Percentiles rank a stretch among this genome's conserved stretches.
These are phyloP conservation scores for Nakazawaea wyomingensis DNA, from an alignment of 805 yeast species.

Conservation along the genomic window DNA sequence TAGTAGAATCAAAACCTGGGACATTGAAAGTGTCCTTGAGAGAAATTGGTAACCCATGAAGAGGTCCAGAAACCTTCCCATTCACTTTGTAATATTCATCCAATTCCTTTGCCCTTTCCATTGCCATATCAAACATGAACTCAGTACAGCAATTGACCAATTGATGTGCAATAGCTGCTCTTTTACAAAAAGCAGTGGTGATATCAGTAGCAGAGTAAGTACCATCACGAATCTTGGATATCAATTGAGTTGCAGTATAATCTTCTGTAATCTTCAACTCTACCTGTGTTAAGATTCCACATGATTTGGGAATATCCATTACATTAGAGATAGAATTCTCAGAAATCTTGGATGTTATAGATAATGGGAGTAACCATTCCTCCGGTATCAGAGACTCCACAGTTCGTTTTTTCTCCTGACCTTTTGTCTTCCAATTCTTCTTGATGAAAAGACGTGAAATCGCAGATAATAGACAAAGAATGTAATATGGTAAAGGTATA, in stretches of 20 bases:
- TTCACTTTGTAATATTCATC: conserved; percentile 41
- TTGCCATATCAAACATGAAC: conserved; percentile 47
- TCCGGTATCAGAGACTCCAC: conserved; percentile 12
- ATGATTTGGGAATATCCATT: conserved; percentile 12
- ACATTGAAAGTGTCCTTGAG: conserved; percentile 36
- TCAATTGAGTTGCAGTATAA: conserved; percentile 10
- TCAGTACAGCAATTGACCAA: conserved; percentile 32
- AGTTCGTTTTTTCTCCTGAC: conserved; percentile 6
- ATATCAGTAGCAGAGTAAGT: conserved; percentile 35
- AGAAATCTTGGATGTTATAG: background rate
- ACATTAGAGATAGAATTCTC: conserved; percentile 12
- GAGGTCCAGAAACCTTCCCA: conserved; percentile 50
- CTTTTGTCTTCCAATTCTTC: conserved; percentile 1
- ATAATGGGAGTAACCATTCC: conserved; percentile 15
- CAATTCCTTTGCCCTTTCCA: conserved; percentile 43
- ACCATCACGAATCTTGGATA: conserved; percentile 24
- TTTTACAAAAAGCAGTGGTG: conserved; percentile 44
- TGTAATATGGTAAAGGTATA: background rate
- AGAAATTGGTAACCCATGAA: conserved; percentile 51
- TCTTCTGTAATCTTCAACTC: conserved; percentile 17
- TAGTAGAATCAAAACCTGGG: conserved; percentile 38
- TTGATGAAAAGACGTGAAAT: background rate
- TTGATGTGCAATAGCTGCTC: conserved; percentile 52
- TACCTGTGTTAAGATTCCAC: conserved; percentile 12
- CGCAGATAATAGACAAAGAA: background rate